These are phyloP conservation scores for Colletotrichum musicola DNA, from an alignment of 2,329 filamentous ascomycete species.

Conservation along the genomic window DNA sequence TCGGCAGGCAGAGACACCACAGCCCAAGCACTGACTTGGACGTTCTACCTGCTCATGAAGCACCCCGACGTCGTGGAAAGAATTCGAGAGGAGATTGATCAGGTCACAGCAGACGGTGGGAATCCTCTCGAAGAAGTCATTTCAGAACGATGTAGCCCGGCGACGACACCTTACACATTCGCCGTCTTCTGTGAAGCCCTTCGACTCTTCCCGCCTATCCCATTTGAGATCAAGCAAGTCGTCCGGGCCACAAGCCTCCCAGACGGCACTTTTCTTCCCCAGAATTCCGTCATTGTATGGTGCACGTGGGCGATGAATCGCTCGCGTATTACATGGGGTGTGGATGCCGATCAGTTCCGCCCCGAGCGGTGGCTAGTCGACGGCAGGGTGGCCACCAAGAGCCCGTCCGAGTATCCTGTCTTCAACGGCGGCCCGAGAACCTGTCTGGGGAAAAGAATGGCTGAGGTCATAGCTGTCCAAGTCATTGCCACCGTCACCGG, in stretches of 20 bases:
- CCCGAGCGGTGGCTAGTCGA: slow-evolving; percentile 68
- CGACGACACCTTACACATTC: slow-evolving; percentile 66
- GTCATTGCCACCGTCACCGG: slow-evolving; percentile 63
- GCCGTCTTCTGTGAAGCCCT: slow-evolving; percentile 73
- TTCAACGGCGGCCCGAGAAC: slow-evolving; percentile 74
- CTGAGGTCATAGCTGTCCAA: slow-evolving; percentile 70
- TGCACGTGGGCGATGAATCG: slow-evolving; percentile 75
- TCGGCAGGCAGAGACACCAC: slow-evolving; percentile 75
- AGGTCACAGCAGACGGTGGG: slow-evolving; percentile 34
- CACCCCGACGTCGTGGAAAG: slow-evolving; percentile 56
- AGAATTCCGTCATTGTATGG: slow-evolving; percentile 69
- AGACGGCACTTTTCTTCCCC: slow-evolving; percentile 70
- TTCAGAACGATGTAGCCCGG: slow-evolving; percentile 51
- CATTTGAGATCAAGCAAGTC: slow-evolving; percentile 75
- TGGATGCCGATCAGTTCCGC: slow-evolving; percentile 66
- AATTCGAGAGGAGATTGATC: slow-evolving; percentile 58
- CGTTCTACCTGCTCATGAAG: slow-evolving; percentile 70
- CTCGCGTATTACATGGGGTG: slow-evolving; percentile 67
- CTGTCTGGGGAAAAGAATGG: slow-evolving; percentile 75
- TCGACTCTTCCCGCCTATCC: slow-evolving; percentile 73
- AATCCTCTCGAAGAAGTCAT: slow-evolving; percentile 42
- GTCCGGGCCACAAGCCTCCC: slow-evolving; percentile 65
- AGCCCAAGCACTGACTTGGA: slow-evolving; percentile 75
- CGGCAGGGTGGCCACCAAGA: slow-evolving; percentile 55
- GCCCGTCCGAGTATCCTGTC: slow-evolving; percentile 70